These are phyloP conservation scores for Euclidium syriacum DNA, from an alignment of 345 rosid genomes.

Conservation along the genomic window DNA sequence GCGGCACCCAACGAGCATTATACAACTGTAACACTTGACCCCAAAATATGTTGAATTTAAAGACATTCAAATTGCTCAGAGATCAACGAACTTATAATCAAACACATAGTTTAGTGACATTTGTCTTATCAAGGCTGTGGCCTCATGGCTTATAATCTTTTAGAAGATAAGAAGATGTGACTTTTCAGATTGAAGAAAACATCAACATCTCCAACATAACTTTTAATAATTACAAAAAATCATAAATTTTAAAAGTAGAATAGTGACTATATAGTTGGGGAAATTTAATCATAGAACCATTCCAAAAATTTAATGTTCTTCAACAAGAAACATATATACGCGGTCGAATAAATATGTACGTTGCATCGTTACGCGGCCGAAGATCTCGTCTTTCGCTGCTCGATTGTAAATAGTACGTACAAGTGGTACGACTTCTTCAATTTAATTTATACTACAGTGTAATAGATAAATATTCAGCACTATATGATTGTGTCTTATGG, in stretches of 20 bases:
- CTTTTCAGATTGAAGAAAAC: slow-evolving; percentile 19
- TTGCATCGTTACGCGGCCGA: slow-evolving; percentile 24
- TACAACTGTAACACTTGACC: slow-evolving; percentile 3
- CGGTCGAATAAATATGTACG: slow-evolving; percentile 27
- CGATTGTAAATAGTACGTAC: slow-evolving; percentile 14
- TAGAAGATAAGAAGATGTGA: slow-evolving; percentile 25
- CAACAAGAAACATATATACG: slow-evolving; percentile 28
- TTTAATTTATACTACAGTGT: background rate
- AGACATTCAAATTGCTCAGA: slow-evolving; percentile 22
- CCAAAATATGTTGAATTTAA: slow-evolving; percentile 14
- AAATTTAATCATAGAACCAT: slow-evolving; percentile 13
- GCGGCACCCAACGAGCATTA: background rate
- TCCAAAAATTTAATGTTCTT: slow-evolving; percentile 19
- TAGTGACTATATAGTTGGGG: slow-evolving; percentile 20
- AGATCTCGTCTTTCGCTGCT: background rate
- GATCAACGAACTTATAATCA: slow-evolving; percentile 9
- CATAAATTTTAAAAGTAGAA: slow-evolving; percentile 18
- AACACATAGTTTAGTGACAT: slow-evolving; percentile 13
- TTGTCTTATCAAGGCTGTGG: slow-evolving; percentile 16
- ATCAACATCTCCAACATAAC: slow-evolving; percentile 15
- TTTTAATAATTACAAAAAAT: background rate
- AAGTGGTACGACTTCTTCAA: slow-evolving; percentile 30
- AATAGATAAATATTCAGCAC: background rate
- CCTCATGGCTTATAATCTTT: slow-evolving; percentile 6
- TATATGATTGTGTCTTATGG: background rate